These are phyloP conservation scores for Larix kaempferi DNA, from an alignment of 75 land plant species.

Conservation along the genomic window DNA sequence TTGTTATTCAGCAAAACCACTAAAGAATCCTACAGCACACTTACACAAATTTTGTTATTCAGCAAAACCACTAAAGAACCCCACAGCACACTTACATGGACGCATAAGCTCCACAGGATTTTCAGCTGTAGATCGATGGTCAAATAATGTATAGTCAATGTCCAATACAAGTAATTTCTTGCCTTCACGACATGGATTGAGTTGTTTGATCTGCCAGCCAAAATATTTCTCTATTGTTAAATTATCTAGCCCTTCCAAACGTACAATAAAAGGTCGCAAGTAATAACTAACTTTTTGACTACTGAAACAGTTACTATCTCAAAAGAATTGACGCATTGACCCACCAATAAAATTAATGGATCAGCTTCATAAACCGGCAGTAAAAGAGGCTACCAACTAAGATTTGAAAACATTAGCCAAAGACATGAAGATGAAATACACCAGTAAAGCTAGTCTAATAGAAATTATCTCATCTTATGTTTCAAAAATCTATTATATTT, in stretches of 20 bases:
- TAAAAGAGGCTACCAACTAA: not conserved
- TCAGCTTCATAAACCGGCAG: not conserved
- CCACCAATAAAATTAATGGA: slow-evolving; percentile 1
- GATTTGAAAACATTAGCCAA: not conserved
- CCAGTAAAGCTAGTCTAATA: not conserved
- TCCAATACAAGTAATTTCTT: slow-evolving; percentile 69
- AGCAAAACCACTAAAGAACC: slow-evolving; percentile 24
- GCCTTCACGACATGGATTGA: slow-evolving; percentile 84
- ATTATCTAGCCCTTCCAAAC: not conserved
- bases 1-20: not conserved
- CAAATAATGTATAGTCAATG: slow-evolving; percentile 61
- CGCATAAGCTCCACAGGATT: slow-evolving; percentile 49
- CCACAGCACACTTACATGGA: slow-evolving; percentile 47
- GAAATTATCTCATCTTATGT: not conserved
- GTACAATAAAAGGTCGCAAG: not conserved
- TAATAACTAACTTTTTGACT: not conserved
- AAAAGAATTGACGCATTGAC: not conserved
- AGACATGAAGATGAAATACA: not conserved
- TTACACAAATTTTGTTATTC: slow-evolving; percentile 35
- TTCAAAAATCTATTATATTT: not conserved
- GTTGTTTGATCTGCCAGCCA: slow-evolving; percentile 56
- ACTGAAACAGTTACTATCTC: not conserved
- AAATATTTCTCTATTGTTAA: not conserved
- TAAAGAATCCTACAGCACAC: slow-evolving; percentile 11
- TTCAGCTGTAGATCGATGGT: slow-evolving; percentile 96